phyloP scores from a whole-genome alignment of 169 alveolate genomes.

The Amoebophrya sp. region DNA sequence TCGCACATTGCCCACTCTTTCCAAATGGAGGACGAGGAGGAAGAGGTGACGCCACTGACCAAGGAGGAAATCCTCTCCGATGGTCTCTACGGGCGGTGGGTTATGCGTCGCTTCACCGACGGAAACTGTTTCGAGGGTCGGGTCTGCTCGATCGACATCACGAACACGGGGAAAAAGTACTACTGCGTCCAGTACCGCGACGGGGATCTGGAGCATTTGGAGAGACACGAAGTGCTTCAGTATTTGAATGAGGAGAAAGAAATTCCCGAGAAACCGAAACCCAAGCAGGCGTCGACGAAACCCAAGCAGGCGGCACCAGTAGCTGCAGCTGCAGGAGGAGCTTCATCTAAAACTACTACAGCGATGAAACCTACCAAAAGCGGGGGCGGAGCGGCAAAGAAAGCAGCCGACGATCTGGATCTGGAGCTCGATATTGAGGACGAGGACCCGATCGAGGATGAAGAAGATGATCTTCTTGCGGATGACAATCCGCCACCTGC shows the following conservation, averaged over 20 bases:
- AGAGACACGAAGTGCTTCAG: neutral
- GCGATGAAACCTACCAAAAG: too few species aligned
- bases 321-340: too few species aligned
- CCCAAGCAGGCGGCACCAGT: too few species aligned
- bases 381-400: too few species aligned
- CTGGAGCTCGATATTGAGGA: too few species aligned
- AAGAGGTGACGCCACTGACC: neutral
- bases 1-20: too few species aligned
- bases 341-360: too few species aligned
- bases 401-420: too few species aligned
- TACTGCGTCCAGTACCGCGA: neutral
- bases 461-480: too few species aligned
- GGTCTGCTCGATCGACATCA: neutral
- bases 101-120: neutral
- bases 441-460: too few species aligned
- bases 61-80: neutral
- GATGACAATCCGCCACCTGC: too few species aligned
- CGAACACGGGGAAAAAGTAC: neutral
- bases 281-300: too few species aligned
- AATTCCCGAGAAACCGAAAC: neutral
- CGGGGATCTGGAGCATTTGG: neutral
- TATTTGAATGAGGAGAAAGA: neutral
- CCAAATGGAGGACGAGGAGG: neutral
- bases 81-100: neutral
- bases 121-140: neutral